Base-by-base conservation (phyloP, 108 stramenopile species). In the Pinguiococcus pyrenoidosus region DNA sequence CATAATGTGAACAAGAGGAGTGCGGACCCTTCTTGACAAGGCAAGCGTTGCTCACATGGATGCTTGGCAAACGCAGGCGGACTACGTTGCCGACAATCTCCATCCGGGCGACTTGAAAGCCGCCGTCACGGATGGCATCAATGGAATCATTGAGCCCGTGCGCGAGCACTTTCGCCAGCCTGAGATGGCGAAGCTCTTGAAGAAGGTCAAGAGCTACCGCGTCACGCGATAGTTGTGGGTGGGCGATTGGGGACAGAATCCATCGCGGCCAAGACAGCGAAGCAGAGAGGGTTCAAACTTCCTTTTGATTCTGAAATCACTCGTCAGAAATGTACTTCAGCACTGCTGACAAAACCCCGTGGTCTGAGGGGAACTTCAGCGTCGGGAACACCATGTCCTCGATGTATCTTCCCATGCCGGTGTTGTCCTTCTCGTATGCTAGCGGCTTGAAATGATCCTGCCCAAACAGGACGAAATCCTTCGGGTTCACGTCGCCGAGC, bases 91-190 rank as follows among this genome's bases (percentile, higher is more conserved):
- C 2, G 92, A 83, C 17, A 64, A 79, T 34, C 71, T 99, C 47
- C 89, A 95, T 52, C 94, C 95, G 1, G 88, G 87, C 35, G 95
- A 96, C 62, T 54, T 99, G 42, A 96, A 99, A 66, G 71, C 77
- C 13, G 75, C 76, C 1, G 72, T 93, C 51, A 87, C 91, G 29
- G 72, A 56, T 35, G 83, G 71, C 1, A 56, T 99, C 37, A 95
- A 99, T 64, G 32, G 53, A 33, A 66, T 96, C 33, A 51, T 99
- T 35, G 80, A 93, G 62, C 98, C 98, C 0, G 98, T 99, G 8
- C 79, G 98, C 30, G 65, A 71, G 41, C 98, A 99, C 66, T 99
- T 99, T 49, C 66, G 73, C 16, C 68, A 52, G 13, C 78, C 89
- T 45, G 78, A 73, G 37, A 85, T 94, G 18, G 84, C 85, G 47